Conservation (phyloP, 352 stramenopile species). For the Globisporangium heterothallicum region DNA sequence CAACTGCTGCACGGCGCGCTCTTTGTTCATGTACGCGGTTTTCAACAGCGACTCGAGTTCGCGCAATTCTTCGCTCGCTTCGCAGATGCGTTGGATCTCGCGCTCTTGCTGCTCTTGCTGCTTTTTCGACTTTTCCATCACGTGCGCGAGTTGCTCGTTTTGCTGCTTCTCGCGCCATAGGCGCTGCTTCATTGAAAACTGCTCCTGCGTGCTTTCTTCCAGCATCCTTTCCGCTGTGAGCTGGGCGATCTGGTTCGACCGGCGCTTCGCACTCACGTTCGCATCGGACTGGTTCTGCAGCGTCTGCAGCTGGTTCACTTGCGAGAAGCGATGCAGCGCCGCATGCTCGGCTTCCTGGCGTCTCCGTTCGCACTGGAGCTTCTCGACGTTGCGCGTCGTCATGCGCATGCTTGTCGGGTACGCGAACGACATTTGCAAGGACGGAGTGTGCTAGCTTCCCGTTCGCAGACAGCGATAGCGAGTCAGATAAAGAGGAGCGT, state of each 20-base stretch:
- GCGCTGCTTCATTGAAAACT: conserved; percentile 19
- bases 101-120: conserved; percentile 65
- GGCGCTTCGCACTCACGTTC: conserved; percentile 36
- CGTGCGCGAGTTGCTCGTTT: conserved; percentile 65
- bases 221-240: conserved; percentile 67
- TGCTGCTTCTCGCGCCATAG: conserved; percentile 45
- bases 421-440: conserved; percentile 61
- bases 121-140: conserved; percentile 62
- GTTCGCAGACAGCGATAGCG: no score
- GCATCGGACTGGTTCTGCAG: conserved; percentile 61
- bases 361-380: conserved; percentile 53
- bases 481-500: no score
- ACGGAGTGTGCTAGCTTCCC: no score
- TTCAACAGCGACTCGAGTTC: conserved; percentile 88
- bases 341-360: conserved; percentile 50
- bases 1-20: conserved; percentile 85
- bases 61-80: conserved; percentile 86
- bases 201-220: conserved; percentile 35
- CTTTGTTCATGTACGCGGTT: conserved; percentile 93
- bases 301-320: conserved; percentile 51
- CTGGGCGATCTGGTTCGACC: conserved; percentile 55
- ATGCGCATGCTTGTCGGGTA: conserved; percentile 54
- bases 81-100: conserved; percentile 89
- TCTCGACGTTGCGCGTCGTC: conserved; percentile 57
- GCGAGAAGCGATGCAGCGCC: conserved; percentile 49